Evolutionary conservation across 1,284 basidiomycete species (phyloP), one percentile per base, ranked within the genome.

Genomic region (Ustilago vetiveriae): DNA sequence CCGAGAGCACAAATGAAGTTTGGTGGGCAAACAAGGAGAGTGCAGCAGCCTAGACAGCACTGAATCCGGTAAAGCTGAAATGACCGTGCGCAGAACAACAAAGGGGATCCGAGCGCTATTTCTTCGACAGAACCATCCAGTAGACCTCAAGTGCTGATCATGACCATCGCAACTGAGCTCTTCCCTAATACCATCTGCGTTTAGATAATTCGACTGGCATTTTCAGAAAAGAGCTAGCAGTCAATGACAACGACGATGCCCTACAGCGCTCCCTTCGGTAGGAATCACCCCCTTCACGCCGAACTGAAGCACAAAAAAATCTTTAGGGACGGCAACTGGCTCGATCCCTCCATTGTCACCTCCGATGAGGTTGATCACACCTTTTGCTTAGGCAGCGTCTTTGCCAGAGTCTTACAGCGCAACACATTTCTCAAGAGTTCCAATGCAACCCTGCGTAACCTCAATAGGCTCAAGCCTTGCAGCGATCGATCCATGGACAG

Each of bases 291-390:
- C 1, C 21, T 24, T 2, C 38, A 49, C 17, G 16, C 30, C 3
- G 21, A 32, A 7, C 42, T 43, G 11, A 50, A 37, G 22, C 26
- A n/a, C 3, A 39, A 55, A 9, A 23, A 14, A 23, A 52, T 57
- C 23, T 17, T 17, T 33, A 36, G 55, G 32, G 5, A 26, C 17
- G 62, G 55, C 23, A n/a, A 58, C n/a, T 24, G 22, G 17, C 50
- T 65, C 24, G 55, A 65, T 36, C 55, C 51, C 16, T 45, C 50
- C 17, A 47, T 47, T 35, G 33, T 24, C 26, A 46, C 50, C 4
- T 14, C 30, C 3, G 55, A 54, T 27, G 62, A 65, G 11, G 46
- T 65, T 17, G 42, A 50, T 26, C 62, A 65, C 33, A 42, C 19
- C 6, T 47, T 42, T 35, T 65, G 62, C 24, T 3, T 6, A 3